These are phyloP conservation scores for Irpex lacteus DNA, from an alignment of 1,284 basidiomycete genomes.

Conservation along the genomic window DNA sequence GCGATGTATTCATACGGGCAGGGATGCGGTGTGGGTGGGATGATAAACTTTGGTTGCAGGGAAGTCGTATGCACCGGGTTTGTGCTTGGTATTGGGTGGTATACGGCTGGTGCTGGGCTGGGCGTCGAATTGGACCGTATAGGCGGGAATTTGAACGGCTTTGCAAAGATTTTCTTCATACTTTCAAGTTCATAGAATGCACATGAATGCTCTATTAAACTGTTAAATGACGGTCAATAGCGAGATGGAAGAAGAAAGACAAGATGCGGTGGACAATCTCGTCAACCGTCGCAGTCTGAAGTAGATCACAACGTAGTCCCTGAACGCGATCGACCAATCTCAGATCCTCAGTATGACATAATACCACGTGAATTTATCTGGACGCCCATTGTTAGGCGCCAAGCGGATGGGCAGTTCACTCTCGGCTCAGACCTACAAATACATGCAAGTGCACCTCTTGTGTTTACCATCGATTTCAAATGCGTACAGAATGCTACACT, in stretches of 20 bases:
- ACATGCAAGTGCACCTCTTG: neutral
- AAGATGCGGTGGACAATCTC: neutral
- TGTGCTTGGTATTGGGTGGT: neutral
- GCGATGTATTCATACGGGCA: conserved; percentile 67
- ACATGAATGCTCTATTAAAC: too few relatives aligned
- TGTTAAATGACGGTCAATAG: too few relatives aligned
- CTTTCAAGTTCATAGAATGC: neutral
- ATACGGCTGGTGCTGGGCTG: neutral
- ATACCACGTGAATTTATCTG: neutral
- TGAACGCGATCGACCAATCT: neutral
- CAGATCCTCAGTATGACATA: neutral
- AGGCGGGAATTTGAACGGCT: neutral
- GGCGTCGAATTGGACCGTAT: neutral
- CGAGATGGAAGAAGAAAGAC: neutral
- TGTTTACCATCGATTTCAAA: neutral
- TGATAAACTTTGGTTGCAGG: conserved; percentile 58
- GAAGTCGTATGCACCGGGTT: conserved; percentile 22
- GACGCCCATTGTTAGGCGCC: neutral
- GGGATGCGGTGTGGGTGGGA: conserved; percentile 70
- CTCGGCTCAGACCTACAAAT: neutral
- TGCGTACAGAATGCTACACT: neutral
- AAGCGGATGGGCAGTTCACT: too few relatives aligned
- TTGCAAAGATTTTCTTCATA: neutral
- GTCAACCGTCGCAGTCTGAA: too few relatives aligned
- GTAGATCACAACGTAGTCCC: neutral